Evolutionary conservation across 345 rosid genomes (phyloP).

Genomic region (Erysimum cheiranthoides): DNA sequence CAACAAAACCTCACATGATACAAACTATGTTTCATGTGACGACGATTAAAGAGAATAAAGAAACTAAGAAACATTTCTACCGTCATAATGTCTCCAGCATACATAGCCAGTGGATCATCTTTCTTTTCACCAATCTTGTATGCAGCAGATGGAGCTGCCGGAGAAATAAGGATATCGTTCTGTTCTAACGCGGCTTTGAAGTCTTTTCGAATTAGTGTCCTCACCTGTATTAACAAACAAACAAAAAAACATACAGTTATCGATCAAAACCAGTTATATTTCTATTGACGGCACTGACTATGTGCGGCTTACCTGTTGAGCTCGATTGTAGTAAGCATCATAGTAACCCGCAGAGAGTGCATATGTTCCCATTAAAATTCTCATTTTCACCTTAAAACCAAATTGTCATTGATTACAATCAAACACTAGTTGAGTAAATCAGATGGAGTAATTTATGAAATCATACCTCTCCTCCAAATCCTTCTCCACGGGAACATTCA

Average conservation of each 20-base stretch:
- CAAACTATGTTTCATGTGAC: not conserved
- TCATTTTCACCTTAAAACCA: constrained; percentile 78
- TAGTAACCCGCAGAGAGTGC: constrained; percentile 96
- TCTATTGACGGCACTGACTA: constrained; percentile 13
- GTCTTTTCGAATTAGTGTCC: constrained; percentile 74
- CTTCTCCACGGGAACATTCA: constrained; percentile 77
- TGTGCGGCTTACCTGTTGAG: constrained; percentile 68
- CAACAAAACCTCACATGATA: constrained; percentile 28
- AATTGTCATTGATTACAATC: not conserved
- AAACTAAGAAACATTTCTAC: constrained; percentile 48
- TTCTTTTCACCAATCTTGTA: constrained; percentile 95
- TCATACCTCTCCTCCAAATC: constrained; percentile 86
- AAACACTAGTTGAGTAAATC: not conserved
- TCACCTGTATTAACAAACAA: constrained; percentile 55
- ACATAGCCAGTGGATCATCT: constrained; percentile 92
- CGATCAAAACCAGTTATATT: not conserved
- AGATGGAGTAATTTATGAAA: constrained; percentile 10
- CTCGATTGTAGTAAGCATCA: constrained; percentile 94
- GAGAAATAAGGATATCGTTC: constrained; percentile 86
- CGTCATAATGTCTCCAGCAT: constrained; percentile 94
- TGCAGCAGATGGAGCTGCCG: constrained; percentile 93
- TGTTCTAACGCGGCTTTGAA: constrained; percentile 72
- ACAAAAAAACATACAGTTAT: not conserved
- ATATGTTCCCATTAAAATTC: constrained; percentile 96
- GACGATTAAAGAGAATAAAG: not conserved